phyloP scores from a whole-genome alignment of 108 stramenopile genomes.

The Aurantiochytrium sp. region DNA sequence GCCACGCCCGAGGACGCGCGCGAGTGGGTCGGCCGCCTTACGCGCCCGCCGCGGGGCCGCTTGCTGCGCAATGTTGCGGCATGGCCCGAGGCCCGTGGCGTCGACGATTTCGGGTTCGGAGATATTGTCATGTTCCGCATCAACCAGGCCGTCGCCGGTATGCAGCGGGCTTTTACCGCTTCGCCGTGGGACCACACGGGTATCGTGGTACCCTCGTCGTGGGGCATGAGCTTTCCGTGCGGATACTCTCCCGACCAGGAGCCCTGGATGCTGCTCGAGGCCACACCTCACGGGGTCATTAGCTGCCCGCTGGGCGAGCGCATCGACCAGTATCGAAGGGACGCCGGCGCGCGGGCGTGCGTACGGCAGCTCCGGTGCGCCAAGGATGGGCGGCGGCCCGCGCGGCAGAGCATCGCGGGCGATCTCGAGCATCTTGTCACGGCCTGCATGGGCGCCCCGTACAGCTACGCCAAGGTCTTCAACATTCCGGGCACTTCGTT shows the following conservation, averaged over 20 bases:
- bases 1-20: neutral
- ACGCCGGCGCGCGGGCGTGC: neutral
- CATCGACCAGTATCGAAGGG: neutral
- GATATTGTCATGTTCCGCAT: constrained; percentile 17
- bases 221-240: neutral
- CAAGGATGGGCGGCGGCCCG: neutral
- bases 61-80: neutral
- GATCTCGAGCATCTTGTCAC: neutral
- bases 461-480: neutral
- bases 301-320: neutral
- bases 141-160: neutral
- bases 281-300: constrained; percentile 2
- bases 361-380: neutral
- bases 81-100: neutral
- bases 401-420: too few species aligned
- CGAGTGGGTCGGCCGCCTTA: neutral
- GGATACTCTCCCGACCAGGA: neutral
- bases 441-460: neutral
- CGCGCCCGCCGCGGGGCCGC: neutral
- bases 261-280: neutral
- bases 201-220: neutral
- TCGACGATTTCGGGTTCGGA: neutral
- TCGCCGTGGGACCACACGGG: constrained; percentile 1
- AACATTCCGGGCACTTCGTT: neutral
- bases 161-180: neutral